These are phyloP conservation scores for Myriosclerotinia scirpicola DNA, from an alignment of 2,329 filamentous ascomycete species.

Conservation along the genomic window DNA sequence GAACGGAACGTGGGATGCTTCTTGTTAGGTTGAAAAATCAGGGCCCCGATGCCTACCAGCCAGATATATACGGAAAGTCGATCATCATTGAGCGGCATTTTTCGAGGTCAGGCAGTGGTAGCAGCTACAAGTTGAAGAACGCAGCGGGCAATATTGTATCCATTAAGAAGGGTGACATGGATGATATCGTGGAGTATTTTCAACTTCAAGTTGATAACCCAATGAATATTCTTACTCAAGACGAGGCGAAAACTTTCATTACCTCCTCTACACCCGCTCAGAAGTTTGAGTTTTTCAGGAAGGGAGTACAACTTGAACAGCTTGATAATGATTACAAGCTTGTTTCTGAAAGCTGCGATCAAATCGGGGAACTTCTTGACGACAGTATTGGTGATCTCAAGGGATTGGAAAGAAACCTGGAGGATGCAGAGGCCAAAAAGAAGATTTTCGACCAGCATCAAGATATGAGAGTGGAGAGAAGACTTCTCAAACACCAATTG, in stretches of 20 bases:
- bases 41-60: constrained; percentile 80
- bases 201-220: constrained; percentile 95
- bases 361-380: constrained; percentile 63
- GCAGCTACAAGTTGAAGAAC: constrained; percentile 85
- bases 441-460: constrained; percentile 66
- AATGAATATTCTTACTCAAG: constrained; percentile 92
- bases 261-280: constrained; percentile 77
- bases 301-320: constrained; percentile 89
- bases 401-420: constrained; percentile 55
- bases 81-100: constrained; percentile 94
- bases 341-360: constrained; percentile 75
- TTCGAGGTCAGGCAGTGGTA: constrained; percentile 63
- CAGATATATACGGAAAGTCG: constrained; percentile 75
- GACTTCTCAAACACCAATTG: constrained; percentile 62
- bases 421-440: constrained; percentile 64
- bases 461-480: constrained; percentile 60
- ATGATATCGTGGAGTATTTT: constrained; percentile 92
- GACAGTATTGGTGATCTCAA: constrained; percentile 63
- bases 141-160: constrained; percentile 69
- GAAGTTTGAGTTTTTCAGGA: constrained; percentile 96
- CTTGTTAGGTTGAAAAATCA: constrained; percentile 88
- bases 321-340: constrained; percentile 88
- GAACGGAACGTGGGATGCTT: constrained; percentile 72
- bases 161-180: constrained; percentile 80
- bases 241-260: constrained; percentile 90